Evolutionary conservation across 345 rosid species (phyloP).

Genomic region (Euphorbia peplus): DNA sequence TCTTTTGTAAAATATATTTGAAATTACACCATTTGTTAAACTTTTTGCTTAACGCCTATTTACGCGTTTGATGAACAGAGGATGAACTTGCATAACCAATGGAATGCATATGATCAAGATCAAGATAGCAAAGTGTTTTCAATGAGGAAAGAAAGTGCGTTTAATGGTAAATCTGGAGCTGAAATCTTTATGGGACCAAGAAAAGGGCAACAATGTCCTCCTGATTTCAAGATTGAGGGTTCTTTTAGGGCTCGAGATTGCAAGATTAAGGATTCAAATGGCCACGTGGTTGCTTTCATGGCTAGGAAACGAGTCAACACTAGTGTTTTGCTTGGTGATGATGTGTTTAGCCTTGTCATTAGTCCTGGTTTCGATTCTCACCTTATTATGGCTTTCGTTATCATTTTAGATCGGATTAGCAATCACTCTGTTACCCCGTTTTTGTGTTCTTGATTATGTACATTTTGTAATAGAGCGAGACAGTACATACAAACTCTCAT

Average conservation of each 20-base stretch:
- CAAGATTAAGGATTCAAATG: constrained; percentile 19
- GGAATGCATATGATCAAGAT: constrained; percentile 44
- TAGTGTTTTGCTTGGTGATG: constrained; percentile 37
- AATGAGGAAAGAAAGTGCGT: constrained; percentile 32
- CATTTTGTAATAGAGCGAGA: not conserved
- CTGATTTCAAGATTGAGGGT: constrained; percentile 44
- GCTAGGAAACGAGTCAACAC: constrained; percentile 35
- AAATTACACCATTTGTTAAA: too few relatives aligned
- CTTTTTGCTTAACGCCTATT: too few relatives aligned
- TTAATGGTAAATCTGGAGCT: constrained; percentile 20
- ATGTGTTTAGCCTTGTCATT: constrained; percentile 45
- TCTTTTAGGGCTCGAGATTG: constrained; percentile 37
- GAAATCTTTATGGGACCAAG: constrained; percentile 31
- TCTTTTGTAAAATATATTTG: too few relatives aligned
- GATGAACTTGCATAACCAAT: constrained; percentile 38
- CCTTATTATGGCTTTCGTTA: constrained; percentile 45
- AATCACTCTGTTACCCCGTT: constrained; percentile 24
- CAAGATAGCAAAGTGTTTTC: constrained; percentile 31
- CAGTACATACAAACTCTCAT: not conserved
- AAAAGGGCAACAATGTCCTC: constrained; percentile 1
- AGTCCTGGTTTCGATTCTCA: constrained; percentile 36
- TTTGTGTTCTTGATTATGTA: constrained; percentile 24
- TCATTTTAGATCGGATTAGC: constrained; percentile 47
- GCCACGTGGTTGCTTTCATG: constrained; percentile 32
- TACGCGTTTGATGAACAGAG: too few relatives aligned